Percentiles rank a stretch among this genome's conserved stretches.
These are phyloP conservation scores for Pleomassaria siparia DNA, from an alignment of 2,329 filamentous ascomycete genomes.

Conservation along the genomic window DNA sequence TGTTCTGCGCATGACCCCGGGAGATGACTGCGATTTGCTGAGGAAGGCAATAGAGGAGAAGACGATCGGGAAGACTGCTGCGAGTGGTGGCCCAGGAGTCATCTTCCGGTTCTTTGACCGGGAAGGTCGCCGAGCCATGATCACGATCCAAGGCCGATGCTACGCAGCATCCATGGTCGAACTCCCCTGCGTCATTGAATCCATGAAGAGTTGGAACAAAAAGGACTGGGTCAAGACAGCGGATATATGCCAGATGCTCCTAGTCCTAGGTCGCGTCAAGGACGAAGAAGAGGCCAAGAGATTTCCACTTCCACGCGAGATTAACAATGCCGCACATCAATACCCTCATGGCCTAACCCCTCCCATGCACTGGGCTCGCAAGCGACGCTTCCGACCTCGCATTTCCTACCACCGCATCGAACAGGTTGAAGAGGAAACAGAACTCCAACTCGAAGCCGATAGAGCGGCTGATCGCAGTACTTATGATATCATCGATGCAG, in stretches of 20 bases:
- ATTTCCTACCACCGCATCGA: constrained; percentile 82
- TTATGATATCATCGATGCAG: constrained; percentile 59
- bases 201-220: constrained; percentile 91
- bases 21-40: constrained; percentile 82
- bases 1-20: constrained; percentile 83
- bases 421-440: constrained; percentile 78
- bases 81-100: constrained; percentile 73
- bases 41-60: constrained; percentile 73
- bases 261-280: constrained; percentile 70
- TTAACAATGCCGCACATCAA: constrained; percentile 67
- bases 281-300: constrained; percentile 54
- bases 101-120: constrained; percentile 75
- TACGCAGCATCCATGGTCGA: constrained; percentile 83
- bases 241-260: constrained; percentile 85
- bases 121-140: constrained; percentile 71
- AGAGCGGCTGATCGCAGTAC: constrained; percentile 51
- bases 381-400: constrained; percentile 79
- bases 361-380: constrained; percentile 82
- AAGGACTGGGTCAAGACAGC: constrained; percentile 85
- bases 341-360: constrained; percentile 87
- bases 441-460: constrained; percentile 72
- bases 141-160: constrained; percentile 68
- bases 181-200: constrained; percentile 82
- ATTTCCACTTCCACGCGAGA: constrained; percentile 67
- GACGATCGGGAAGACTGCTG: constrained; percentile 68